A percentile compares a stretch with the other conserved stretches of the same genome.
Conservation (phyloP, 2,329 filamentous ascomycete genomes). For the Fusarium tuaranense region DNA sequence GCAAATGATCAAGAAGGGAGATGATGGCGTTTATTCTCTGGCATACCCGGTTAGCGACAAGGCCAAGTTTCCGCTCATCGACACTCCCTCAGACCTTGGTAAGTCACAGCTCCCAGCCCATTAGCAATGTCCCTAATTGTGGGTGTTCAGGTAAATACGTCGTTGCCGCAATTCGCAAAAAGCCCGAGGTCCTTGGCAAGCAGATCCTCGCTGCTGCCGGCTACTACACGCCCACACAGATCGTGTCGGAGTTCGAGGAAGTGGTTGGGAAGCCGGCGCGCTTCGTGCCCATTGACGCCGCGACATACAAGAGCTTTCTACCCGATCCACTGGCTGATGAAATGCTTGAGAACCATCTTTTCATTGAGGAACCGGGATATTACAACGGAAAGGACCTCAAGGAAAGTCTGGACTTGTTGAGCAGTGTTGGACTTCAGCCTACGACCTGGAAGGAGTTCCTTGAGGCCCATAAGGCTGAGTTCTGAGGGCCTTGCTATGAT, state of each 20-base stretch:
- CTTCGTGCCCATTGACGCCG: neutral
- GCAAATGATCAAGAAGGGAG: neutral
- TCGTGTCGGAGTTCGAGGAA: neutral
- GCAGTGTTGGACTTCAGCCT: neutral
- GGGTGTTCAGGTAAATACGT: neutral
- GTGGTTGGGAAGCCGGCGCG: neutral
- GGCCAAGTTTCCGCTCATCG: neutral
- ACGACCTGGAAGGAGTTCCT: neutral
- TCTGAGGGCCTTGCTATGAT: neutral
- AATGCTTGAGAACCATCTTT: neutral
- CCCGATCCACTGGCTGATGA: neutral
- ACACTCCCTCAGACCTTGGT: neutral
- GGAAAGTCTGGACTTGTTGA: neutral
- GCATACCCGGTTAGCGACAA: neutral
- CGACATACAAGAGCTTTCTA: neutral
- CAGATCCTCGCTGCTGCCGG: neutral
- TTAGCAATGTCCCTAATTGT: neutral
- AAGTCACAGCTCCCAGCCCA: neutral
- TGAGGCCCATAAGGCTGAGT: neutral
- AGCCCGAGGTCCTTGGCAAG: neutral
- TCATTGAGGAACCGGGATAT: neutral
- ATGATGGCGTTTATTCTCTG: neutral
- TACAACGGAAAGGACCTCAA: neutral
- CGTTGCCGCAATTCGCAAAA: neutral
- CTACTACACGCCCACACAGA: neutral